These are phyloP conservation scores for Boletus pseudo-olivaceus DNA, from an alignment of 768 basidiomycete genomes.

Conservation along the genomic window DNA sequence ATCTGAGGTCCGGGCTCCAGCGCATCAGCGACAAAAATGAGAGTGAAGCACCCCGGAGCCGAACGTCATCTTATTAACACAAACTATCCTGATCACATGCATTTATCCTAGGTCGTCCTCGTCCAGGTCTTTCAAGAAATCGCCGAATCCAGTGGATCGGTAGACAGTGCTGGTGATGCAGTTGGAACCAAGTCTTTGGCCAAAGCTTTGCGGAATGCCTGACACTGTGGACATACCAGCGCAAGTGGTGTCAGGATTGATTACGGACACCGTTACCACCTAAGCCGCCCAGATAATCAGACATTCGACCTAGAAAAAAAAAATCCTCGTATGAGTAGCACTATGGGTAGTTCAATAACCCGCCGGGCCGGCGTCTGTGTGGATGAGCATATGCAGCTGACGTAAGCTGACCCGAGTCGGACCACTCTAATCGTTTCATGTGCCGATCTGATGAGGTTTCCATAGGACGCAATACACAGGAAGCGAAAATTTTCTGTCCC, in stretches of 20 bases:
- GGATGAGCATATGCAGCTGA: neutral
- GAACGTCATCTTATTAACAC: neutral
- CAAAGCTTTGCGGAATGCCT: no score
- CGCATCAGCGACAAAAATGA: neutral
- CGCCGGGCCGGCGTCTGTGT: neutral
- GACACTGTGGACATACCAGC: neutral
- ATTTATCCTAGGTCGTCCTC: neutral
- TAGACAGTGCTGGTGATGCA: neutral
- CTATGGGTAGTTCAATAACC: neutral
- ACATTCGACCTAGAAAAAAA: neutral
- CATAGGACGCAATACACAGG: neutral
- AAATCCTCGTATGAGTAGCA: neutral
- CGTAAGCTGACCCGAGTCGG: neutral
- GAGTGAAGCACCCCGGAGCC: neutral
- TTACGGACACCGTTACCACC: neutral
- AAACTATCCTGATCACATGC: neutral
- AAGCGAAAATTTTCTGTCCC: neutral
- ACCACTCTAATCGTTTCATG: neutral
- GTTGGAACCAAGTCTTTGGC: neutral
- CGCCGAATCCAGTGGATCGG: neutral
- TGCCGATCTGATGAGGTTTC: no score
- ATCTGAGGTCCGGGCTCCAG: neutral
- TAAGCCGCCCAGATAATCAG: neutral
- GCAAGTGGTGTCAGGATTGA: neutral
- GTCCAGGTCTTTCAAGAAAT: neutral